Evolutionary conservation across 2,329 filamentous ascomycete species (phyloP).

Genomic region (Alternaria infectoria): DNA sequence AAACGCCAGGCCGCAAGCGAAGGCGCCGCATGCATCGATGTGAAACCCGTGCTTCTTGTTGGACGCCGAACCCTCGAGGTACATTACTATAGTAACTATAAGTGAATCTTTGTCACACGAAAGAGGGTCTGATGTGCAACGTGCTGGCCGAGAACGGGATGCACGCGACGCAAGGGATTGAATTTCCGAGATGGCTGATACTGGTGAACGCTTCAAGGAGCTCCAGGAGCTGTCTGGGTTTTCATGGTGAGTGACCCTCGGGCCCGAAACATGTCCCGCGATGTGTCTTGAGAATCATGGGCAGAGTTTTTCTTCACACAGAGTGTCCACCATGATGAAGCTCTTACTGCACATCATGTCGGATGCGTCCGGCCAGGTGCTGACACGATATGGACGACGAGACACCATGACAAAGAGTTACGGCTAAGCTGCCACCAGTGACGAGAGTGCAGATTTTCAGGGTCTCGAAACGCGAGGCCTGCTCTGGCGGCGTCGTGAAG

Average conservation of each 20-base stretch:
- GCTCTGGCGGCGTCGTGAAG: conserved; percentile 36
- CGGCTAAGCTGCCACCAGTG: conserved; percentile 24
- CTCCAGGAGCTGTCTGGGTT: not conserved
- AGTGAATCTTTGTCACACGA: conserved; percentile 2
- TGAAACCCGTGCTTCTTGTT: conserved; percentile 10
- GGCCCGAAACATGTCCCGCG: conserved; percentile 2
- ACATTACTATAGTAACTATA: conserved; percentile 13
- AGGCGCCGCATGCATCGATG: not conserved
- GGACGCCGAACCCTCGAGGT: conserved; percentile 6
- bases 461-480: conserved; percentile 38
- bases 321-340: conserved; percentile 2
- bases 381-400: not conserved
- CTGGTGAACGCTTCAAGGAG: conserved; percentile 3
- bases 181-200: not conserved
- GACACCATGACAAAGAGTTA: conserved; percentile 20
- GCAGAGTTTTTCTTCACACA: conserved; percentile 6
- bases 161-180: not conserved
- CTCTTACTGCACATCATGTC: conserved; percentile 11
- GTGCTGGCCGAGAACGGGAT: conserved; percentile 4
- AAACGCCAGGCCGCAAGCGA: conserved; percentile 8
- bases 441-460: conserved; percentile 30
- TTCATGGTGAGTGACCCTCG: conserved; percentile 11
- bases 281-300: not conserved
- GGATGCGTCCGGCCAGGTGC: conserved; percentile 23
- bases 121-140: conserved; percentile 12